Evolutionary conservation across 441 rosid genomes (phyloP).

Genomic region (Eruca vesicaria): DNA sequence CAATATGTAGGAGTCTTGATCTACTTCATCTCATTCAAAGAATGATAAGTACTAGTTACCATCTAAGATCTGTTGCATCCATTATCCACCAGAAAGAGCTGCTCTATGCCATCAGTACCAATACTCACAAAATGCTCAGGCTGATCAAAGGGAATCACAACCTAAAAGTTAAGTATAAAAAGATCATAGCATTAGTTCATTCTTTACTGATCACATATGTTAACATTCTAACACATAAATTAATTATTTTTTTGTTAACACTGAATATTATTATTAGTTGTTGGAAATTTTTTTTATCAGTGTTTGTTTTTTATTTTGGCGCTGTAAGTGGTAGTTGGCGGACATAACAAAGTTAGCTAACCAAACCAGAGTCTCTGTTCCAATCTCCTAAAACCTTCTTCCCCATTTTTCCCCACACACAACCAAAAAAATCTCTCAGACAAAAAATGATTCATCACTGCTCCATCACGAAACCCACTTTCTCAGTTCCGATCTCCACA

Average conservation of each 20-base stretch:
- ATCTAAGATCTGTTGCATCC: constrained; percentile 45
- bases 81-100: constrained; percentile 49
- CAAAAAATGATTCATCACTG: constrained; percentile 45
- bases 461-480: constrained; percentile 47
- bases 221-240: neutral
- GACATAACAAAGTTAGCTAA: constrained; percentile 19
- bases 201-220: neutral
- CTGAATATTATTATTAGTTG: neutral
- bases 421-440: neutral
- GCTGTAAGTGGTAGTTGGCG: neutral
- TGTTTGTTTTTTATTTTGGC: neutral
- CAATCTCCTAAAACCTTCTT: constrained; percentile 1
- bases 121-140: constrained; percentile 56
- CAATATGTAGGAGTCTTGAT: neutral
- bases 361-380: constrained; percentile 1
- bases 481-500: constrained; percentile 44
- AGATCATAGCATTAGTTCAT: constrained; percentile 7
- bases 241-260: neutral
- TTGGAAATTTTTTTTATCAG: neutral
- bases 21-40: constrained; percentile 7
- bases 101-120: constrained; percentile 52
- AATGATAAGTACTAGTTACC: constrained; percentile 42
- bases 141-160: constrained; percentile 67
- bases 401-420: neutral
- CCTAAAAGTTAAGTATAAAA: constrained; percentile 42